phyloP scores from a whole-genome alignment of 495 filamentous ascomycete species.

The Podospora anserina region DNA sequence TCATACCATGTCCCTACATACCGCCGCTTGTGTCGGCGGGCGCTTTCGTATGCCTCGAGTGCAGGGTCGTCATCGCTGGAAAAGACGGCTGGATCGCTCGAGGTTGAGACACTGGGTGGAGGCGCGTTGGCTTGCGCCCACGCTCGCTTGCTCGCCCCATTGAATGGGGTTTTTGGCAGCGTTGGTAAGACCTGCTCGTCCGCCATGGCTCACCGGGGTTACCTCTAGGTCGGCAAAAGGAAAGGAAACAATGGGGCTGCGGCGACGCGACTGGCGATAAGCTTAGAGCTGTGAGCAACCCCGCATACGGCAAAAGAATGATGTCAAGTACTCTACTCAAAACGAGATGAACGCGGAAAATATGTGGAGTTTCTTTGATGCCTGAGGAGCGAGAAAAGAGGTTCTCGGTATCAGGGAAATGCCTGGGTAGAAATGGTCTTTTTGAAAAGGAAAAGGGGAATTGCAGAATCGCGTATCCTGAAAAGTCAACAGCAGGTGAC shows the following conservation, averaged over 20 bases:
- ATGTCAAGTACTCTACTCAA: background rate
- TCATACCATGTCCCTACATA: conserved; percentile 72
- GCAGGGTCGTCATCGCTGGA: conserved; percentile 74
- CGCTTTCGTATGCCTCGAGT: conserved; percentile 62
- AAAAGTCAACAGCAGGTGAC: background rate
- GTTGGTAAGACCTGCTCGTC: conserved; percentile 47
- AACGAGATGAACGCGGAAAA: background rate
- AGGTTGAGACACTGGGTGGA: conserved; percentile 38
- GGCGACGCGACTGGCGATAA: background rate
- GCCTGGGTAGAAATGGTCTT: background rate
- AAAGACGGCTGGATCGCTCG: conserved; percentile 74
- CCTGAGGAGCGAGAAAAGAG: background rate
- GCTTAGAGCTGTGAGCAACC: background rate
- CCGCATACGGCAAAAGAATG: background rate
- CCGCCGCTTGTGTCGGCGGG: conserved; percentile 50
- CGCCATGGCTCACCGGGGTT: conserved; percentile 32
- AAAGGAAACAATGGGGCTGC: conserved; percentile 1
- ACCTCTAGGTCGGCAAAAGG: conserved; percentile 1
- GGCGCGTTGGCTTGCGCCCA: background rate
- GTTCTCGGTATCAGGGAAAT: background rate
- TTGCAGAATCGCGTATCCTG: background rate
- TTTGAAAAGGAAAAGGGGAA: background rate
- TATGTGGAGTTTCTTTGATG: background rate
- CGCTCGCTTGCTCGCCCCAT: conserved; percentile 4
- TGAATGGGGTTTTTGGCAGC: conserved; percentile 25